phyloP scores from a whole-genome alignment of 371 early-diverging fungal species.

The Syncephalastrum monosporum region DNA sequence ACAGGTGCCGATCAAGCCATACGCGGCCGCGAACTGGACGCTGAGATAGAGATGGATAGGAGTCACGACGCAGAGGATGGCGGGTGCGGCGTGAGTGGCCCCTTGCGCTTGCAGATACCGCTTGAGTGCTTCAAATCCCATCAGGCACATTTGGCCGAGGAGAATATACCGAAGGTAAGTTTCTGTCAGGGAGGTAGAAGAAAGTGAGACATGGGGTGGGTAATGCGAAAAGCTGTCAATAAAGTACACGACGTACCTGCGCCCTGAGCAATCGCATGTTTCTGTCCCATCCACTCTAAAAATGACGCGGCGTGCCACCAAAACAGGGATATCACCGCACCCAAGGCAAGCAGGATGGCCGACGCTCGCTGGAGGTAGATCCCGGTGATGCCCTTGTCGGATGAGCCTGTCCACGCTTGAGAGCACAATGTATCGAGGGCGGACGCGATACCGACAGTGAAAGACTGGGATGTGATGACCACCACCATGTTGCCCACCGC shows the following conservation, averaged over 20 bases:
- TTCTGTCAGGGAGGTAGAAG: slow-evolving; percentile 23
- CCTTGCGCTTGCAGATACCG: slow-evolving; percentile 80
- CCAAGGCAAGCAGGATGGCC: slow-evolving; percentile 69
- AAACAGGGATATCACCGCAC: slow-evolving; percentile 54
- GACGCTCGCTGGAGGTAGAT: slow-evolving; percentile 83
- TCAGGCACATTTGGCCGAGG: slow-evolving; percentile 67
- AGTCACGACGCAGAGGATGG: slow-evolving; percentile 55
- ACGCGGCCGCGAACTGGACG: slow-evolving; percentile 65
- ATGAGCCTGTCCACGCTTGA: slow-evolving; percentile 79
- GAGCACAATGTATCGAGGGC: slow-evolving; percentile 85
- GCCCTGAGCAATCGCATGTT: slow-evolving; percentile 27
- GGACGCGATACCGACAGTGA: slow-evolving; percentile 46
- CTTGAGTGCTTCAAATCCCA: slow-evolving; percentile 76
- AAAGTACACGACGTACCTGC: slow-evolving; percentile 16
- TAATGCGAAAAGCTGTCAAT: too few species aligned
- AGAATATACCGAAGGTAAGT: slow-evolving; percentile 64
- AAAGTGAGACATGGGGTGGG: too few species aligned
- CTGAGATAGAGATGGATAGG: slow-evolving; percentile 57
- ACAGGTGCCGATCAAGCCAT: slow-evolving; percentile 78
- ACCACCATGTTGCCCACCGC: slow-evolving; percentile 13
- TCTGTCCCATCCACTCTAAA: slow-evolving; percentile 29
- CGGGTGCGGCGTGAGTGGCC: slow-evolving; percentile 68
- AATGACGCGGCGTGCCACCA: slow-evolving; percentile 71
- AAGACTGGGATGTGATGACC: not conserved
- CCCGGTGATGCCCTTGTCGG: slow-evolving; percentile 71